These are phyloP conservation scores for Agaricus sinodeliciosus DNA, from an alignment of 768 basidiomycete genomes.

Conservation along the genomic window DNA sequence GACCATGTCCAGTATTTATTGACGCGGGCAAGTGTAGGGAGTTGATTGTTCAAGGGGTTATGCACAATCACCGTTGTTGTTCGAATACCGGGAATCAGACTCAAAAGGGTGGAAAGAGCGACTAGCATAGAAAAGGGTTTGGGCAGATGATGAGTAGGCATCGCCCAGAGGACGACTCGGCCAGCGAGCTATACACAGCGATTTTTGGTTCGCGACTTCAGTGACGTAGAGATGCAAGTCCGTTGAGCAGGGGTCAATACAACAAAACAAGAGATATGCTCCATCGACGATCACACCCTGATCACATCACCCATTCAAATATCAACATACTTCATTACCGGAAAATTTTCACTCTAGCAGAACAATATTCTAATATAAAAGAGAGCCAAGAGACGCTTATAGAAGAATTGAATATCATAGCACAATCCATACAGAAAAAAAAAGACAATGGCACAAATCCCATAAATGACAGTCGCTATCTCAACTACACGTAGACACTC, in stretches of 20 bases:
- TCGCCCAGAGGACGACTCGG: conserved; percentile 39
- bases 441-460: conserved; percentile 9
- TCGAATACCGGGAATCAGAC: conserved; percentile 25
- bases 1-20: conserved; percentile 62
- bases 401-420: conserved; percentile 10
- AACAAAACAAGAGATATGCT: conserved; percentile 11
- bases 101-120: conserved; percentile 45
- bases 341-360: not conserved
- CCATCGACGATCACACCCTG: not conserved
- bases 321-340: not conserved
- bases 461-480: conserved; percentile 13
- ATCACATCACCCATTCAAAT: not conserved
- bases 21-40: conserved; percentile 71
- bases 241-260: conserved; percentile 7
- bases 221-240: not conserved
- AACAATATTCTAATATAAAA: conserved; percentile 5
- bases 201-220: not conserved
- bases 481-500: conserved; percentile 37
- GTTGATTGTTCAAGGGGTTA: conserved; percentile 64
- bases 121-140: conserved; percentile 55
- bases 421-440: conserved; percentile 13
- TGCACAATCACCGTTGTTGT: conserved; percentile 43
- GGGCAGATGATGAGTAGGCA: conserved; percentile 36
- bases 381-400: conserved; percentile 6
- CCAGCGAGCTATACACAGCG: conserved; percentile 40